phyloP scores from a whole-genome alignment of 805 yeast genomes.

The Pichia phayaonensis region DNA sequence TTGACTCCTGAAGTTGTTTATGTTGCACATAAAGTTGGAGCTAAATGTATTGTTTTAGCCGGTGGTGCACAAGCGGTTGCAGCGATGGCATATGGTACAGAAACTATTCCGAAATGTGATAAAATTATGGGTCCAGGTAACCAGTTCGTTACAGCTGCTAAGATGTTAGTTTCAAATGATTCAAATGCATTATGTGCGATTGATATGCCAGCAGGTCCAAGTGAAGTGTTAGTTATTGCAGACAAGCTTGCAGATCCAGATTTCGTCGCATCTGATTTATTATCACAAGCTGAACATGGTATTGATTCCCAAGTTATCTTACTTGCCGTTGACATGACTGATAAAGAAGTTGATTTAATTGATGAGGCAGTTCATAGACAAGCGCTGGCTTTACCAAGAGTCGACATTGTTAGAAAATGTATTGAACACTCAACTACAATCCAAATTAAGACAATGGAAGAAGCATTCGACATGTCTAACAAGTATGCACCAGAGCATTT shows the following conservation, averaged over 20 bases:
- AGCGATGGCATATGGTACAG: slow-evolving; percentile 98
- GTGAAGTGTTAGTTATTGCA: slow-evolving; percentile 94
- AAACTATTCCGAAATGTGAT: slow-evolving; percentile 85
- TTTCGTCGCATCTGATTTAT: slow-evolving; percentile 91
- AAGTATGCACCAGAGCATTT: slow-evolving; percentile 96
- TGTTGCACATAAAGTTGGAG: slow-evolving; percentile 94
- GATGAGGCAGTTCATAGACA: slow-evolving; percentile 81
- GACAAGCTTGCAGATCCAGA: slow-evolving; percentile 86
- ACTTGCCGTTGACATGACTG: slow-evolving; percentile 67
- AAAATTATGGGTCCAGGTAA: slow-evolving; percentile 98
- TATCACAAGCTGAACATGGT: slow-evolving; percentile 99
- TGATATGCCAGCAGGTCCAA: slow-evolving; percentile 99
- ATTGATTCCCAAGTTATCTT: slow-evolving; percentile 95
- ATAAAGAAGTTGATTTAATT: slow-evolving; percentile 52
- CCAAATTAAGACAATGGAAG: slow-evolving; percentile 57
- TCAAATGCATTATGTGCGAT: slow-evolving; percentile 91
- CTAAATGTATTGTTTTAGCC: slow-evolving; percentile 81
- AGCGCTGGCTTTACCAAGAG: slow-evolving; percentile 81
- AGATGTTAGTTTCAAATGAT: slow-evolving; percentile 95
- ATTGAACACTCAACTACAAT: slow-evolving; percentile 86
- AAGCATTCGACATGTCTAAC: slow-evolving; percentile 84
- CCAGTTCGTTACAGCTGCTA: slow-evolving; percentile 98
- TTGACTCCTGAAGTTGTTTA: slow-evolving; percentile 96
- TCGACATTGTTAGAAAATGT: slow-evolving; percentile 85
- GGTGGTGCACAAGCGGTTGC: slow-evolving; percentile 99